These are phyloP conservation scores for Geranium incanum DNA, from an alignment of 441 rosid species.

Conservation along the genomic window DNA sequence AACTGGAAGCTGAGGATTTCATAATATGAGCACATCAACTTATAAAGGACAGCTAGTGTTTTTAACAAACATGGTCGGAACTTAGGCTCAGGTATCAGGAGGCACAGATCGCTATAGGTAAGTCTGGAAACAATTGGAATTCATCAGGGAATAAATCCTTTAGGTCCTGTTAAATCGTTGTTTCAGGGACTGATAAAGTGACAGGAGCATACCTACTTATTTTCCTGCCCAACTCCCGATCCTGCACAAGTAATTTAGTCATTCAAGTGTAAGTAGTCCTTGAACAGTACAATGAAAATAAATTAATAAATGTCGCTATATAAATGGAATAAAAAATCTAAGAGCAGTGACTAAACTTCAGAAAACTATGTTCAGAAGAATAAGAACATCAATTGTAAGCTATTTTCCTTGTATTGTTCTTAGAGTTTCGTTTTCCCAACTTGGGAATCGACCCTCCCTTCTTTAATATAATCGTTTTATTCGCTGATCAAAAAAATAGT, in stretches of 20 bases:
- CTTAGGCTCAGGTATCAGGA: slow-evolving; percentile 87
- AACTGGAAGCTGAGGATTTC: slow-evolving; percentile 75
- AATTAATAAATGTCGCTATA: not conserved
- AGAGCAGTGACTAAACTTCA: slow-evolving; percentile 7
- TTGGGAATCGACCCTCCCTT: too few species aligned
- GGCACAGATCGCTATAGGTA: slow-evolving; percentile 96
- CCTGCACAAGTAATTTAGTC: slow-evolving; percentile 50
- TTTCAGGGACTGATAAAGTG: slow-evolving; percentile 18
- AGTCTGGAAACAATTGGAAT: slow-evolving; percentile 51
- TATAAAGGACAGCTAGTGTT: slow-evolving; percentile 76
- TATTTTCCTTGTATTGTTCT: too few species aligned
- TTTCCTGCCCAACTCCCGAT: slow-evolving; percentile 47
- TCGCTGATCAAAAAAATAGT: not conserved
- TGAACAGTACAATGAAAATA: slow-evolving; percentile 17
- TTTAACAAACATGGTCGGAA: slow-evolving; percentile 84
- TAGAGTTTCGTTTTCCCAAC: too few species aligned
- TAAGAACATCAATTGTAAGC: not conserved
- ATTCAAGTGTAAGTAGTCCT: slow-evolving; percentile 22
- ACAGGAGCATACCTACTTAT: slow-evolving; percentile 56
- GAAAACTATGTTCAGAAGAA: not conserved
- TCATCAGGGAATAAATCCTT: slow-evolving; percentile 27
- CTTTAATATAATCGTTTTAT: too few species aligned
- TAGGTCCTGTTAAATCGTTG: slow-evolving; percentile 9
- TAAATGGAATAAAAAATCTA: slow-evolving; percentile 2
- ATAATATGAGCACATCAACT: slow-evolving; percentile 78